These are phyloP conservation scores for Microthlaspi erraticum DNA, from an alignment of 345 rosid species.

Conservation along the genomic window DNA sequence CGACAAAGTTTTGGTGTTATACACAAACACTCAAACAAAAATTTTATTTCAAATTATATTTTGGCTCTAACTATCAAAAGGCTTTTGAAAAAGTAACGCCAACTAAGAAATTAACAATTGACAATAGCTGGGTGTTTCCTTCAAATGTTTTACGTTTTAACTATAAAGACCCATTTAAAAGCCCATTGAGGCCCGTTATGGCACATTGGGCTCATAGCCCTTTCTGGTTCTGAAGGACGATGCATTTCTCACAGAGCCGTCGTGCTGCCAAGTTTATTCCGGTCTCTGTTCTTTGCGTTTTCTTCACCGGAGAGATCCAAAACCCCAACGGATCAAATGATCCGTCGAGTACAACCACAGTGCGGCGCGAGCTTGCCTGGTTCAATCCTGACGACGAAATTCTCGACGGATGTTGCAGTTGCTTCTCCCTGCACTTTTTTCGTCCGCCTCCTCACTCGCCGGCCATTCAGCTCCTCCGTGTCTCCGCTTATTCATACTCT, in stretches of 20 bases:
- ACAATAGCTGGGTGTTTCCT: not conserved
- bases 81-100: not conserved
- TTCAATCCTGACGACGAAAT: slow-evolving; percentile 37
- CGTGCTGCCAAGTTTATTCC: not conserved
- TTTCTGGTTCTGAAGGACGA: not conserved
- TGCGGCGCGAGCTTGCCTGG: not conserved
- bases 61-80: not conserved
- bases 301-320: slow-evolving; percentile 26
- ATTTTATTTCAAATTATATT: not conserved
- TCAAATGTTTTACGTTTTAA: not conserved
- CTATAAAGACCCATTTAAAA: too few species aligned
- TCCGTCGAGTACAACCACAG: slow-evolving; percentile 13
- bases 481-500: slow-evolving; percentile 24
- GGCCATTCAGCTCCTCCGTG: slow-evolving; percentile 32
- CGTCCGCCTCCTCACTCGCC: slow-evolving; percentile 32
- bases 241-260: not conserved
- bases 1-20: not conserved
- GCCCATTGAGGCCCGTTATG: not conserved
- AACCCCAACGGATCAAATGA: slow-evolving; percentile 16
- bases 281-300: not conserved
- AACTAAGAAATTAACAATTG: slow-evolving; percentile 11
- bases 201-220: not conserved
- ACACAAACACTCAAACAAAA: not conserved
- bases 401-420: slow-evolving; percentile 27
- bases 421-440: slow-evolving; percentile 14